phyloP scores from a whole-genome alignment of 2,329 filamentous ascomycete species.

The Cyphellophora attinorum region DNA sequence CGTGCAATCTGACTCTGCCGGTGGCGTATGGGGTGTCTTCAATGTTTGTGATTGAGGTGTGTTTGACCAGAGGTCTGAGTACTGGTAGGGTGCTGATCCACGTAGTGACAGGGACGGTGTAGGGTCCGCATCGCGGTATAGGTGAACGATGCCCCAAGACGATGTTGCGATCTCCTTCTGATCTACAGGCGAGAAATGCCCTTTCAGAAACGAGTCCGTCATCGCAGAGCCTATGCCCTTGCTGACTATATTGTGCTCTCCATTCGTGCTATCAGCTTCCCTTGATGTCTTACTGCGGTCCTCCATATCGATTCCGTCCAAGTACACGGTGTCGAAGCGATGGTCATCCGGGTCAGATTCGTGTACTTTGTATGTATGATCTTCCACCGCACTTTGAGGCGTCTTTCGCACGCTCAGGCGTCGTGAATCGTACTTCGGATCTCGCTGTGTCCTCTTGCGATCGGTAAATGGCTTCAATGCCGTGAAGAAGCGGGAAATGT shows the following conservation, averaged over 20 bases:
- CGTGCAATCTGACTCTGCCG: constrained; percentile 58
- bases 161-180: constrained; percentile 60
- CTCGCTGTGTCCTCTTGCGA: constrained; percentile 3
- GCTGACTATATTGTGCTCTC: constrained; percentile 32
- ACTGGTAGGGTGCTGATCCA: constrained; percentile 17
- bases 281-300: constrained; percentile 18
- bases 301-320: constrained; percentile 71
- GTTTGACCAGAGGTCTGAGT: constrained; percentile 13
- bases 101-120: constrained; percentile 51
- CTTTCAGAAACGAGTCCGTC: constrained; percentile 71
- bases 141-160: constrained; percentile 78
- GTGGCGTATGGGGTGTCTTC: constrained; percentile 12
- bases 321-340: constrained; percentile 68
- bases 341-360: constrained; percentile 47
- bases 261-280: constrained; percentile 18
- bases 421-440: constrained; percentile 3
- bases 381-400: neutral
- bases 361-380: constrained; percentile 16
- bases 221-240: constrained; percentile 41
- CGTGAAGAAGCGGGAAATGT: constrained; percentile 12
- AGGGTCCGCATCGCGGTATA: constrained; percentile 80
- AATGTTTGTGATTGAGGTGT: neutral
- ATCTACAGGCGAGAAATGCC: constrained; percentile 62
- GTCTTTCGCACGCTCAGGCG: neutral
- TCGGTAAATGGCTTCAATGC: constrained; percentile 15